Evolutionary conservation across 805 yeast species (phyloP).

Genomic region (Candida krabiensis): DNA sequence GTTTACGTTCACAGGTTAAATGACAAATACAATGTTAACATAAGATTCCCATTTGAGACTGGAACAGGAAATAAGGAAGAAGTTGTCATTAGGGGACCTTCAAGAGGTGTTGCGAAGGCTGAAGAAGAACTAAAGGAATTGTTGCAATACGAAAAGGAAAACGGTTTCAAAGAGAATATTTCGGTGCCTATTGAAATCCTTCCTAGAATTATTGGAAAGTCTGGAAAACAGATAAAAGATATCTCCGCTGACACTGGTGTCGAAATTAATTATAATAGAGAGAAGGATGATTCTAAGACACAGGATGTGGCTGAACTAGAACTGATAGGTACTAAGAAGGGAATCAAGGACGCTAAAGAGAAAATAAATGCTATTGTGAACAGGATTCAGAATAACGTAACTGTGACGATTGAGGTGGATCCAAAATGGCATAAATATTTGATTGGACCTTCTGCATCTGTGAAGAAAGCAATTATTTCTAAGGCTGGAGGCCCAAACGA

Average conservation of each 20-base stretch:
- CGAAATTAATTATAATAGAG: slow-evolving; percentile 48
- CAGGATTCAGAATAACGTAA: slow-evolving; percentile 61
- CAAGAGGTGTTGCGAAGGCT: slow-evolving; percentile 83
- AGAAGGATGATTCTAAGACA: slow-evolving; percentile 43
- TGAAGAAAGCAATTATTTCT: slow-evolving; percentile 67
- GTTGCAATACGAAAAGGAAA: slow-evolving; percentile 81
- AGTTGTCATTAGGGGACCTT: slow-evolving; percentile 80
- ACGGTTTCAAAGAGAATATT: slow-evolving; percentile 67
- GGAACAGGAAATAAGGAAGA: slow-evolving; percentile 54
- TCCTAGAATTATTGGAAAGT: slow-evolving; percentile 84
- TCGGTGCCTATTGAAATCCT: slow-evolving; percentile 72
- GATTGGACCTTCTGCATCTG: slow-evolving; percentile 77
- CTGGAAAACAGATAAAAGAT: slow-evolving; percentile 80
- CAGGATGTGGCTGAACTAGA: slow-evolving; percentile 52
- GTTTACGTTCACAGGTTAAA: slow-evolving; percentile 79
- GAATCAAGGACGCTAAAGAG: slow-evolving; percentile 68
- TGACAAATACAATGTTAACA: slow-evolving; percentile 80
- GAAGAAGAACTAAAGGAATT: slow-evolving; percentile 82
- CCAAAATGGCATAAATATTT: slow-evolving; percentile 72
- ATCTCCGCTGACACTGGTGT: slow-evolving; percentile 71
- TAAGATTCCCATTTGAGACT: slow-evolving; percentile 67
- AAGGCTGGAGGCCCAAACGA: slow-evolving; percentile 75
- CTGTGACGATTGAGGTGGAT: slow-evolving; percentile 62
- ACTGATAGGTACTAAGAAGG: slow-evolving; percentile 75
- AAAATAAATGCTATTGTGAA: slow-evolving; percentile 62